phyloP scores from a whole-genome alignment of 257 asterid species.

The Solanum dulcamara region DNA sequence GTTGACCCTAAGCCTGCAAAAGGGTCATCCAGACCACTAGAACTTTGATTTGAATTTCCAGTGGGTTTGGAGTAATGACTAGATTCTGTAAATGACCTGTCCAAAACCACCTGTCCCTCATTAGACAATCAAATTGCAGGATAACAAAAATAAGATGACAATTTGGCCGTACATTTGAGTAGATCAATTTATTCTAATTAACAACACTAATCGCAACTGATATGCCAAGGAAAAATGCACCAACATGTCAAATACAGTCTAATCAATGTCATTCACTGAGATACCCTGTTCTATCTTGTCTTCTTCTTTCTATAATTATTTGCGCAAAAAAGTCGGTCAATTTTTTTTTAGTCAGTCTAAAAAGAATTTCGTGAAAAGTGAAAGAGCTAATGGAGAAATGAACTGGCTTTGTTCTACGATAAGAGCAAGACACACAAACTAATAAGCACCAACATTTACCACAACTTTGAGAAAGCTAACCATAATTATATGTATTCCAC shows the following conservation, averaged over 20 bases:
- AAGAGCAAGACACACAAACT: background rate
- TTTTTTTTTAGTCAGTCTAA: background rate
- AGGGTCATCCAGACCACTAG: conserved; percentile 50
- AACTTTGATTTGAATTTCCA: conserved; percentile 31
- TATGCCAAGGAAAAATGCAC: background rate
- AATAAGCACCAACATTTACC: background rate
- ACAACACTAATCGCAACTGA: background rate
- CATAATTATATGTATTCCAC: background rate
- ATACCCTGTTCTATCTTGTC: background rate
- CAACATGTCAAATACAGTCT: background rate
- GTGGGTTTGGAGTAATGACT: conserved; percentile 47
- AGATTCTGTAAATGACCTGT: conserved; percentile 65
- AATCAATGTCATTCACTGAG: background rate
- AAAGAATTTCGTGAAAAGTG: background rate
- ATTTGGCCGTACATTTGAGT: background rate
- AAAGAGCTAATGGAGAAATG: background rate
- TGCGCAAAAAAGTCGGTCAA: background rate
- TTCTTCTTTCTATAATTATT: background rate
- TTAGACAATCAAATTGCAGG: background rate
- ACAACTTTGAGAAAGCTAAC: background rate
- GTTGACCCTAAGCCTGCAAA: conserved; percentile 62
- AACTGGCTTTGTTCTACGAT: background rate
- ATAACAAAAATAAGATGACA: background rate
- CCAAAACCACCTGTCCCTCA: background rate
- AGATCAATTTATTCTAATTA: background rate